A percentile compares a stretch with the other conserved stretches of the same genome.
Evolutionary conservation across 768 basidiomycete species (phyloP).

Genomic region (Leccinum truebloodii): DNA sequence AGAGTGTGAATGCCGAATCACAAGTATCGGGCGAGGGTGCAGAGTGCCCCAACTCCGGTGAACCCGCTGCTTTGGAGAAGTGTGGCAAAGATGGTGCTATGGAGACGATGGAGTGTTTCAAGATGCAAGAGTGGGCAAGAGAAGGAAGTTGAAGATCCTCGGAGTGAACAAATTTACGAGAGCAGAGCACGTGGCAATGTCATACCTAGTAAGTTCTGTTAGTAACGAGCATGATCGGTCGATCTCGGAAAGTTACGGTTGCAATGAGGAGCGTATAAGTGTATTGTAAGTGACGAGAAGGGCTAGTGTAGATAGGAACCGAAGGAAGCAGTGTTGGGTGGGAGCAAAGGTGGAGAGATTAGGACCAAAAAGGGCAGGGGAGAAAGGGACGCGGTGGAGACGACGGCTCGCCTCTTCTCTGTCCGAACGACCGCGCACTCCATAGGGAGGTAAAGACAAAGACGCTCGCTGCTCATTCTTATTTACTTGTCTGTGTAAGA

Average conservation of each 20-base stretch:
- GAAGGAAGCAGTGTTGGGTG: not conserved
- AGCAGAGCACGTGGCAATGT: not conserved
- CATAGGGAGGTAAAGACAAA: not conserved
- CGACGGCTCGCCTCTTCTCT: constrained; percentile 12
- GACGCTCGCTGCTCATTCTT: not conserved
- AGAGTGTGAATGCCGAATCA: not conserved
- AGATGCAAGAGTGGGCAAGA: not conserved
- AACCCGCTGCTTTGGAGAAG: not conserved
- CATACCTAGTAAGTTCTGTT: not conserved
- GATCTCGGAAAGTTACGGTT: constrained; percentile 10
- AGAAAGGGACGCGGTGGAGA: not conserved
- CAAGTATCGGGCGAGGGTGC: not conserved
- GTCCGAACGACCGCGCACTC: not conserved
- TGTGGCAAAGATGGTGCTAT: constrained; percentile 1
- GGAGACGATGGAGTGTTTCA: not conserved
- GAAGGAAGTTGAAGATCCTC: not conserved
- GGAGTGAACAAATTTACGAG: constrained; percentile 4
- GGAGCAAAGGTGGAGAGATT: not conserved
- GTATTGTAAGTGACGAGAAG: not conserved
- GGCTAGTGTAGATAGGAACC: not conserved
- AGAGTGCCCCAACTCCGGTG: not conserved
- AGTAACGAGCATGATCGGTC: constrained; percentile 2
- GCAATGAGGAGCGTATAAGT: not conserved
- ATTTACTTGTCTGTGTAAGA: not conserved
- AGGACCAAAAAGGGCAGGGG: not conserved